A percentile compares a stretch with the other conserved stretches of the same genome.
phyloP scores from a whole-genome alignment of 768 basidiomycete genomes.

The Boletus speciosus region DNA sequence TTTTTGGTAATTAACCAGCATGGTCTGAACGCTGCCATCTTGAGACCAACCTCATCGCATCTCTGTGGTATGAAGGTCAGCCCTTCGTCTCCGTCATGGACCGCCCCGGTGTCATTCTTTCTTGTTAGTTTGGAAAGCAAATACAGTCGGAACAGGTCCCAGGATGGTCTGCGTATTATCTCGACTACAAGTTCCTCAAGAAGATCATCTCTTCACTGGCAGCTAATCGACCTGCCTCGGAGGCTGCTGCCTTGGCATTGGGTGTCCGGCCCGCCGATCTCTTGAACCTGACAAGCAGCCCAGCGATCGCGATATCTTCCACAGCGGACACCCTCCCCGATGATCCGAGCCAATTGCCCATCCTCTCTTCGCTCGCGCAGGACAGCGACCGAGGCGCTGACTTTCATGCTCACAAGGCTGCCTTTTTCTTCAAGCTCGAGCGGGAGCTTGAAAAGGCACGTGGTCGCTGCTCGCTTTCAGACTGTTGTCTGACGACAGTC shows the following conservation, averaged over 20 bases:
- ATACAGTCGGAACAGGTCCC: constrained; percentile 95
- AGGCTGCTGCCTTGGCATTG: constrained; percentile 81
- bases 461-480: constrained; percentile 5
- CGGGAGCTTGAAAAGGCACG: constrained; percentile 93
- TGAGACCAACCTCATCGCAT: constrained; percentile 12
- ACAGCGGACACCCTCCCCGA: constrained; percentile 22
- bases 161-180: constrained; percentile 93
- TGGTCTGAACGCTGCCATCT: constrained; percentile 23
- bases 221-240: constrained; percentile 84
- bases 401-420: constrained; percentile 93
- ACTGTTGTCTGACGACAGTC: constrained; percentile 3
- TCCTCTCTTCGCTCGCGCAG: constrained; percentile 58
- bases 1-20: constrained; percentile 23
- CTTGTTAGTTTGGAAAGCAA: constrained; percentile 88
- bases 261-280: constrained; percentile 71
- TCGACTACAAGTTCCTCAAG: constrained; percentile 98
- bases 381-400: constrained; percentile 76
- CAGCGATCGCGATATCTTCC: constrained; percentile 29
- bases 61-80: constrained; percentile 32
- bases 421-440: constrained; percentile 98
- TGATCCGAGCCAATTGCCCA: constrained; percentile 50
- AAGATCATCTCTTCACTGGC: constrained; percentile 97
- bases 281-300: constrained; percentile 33
- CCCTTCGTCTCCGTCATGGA: neutral
- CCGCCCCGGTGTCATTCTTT: neutral